phyloP scores from a whole-genome alignment of 768 basidiomycete genomes.

The Inosperma sp. region DNA sequence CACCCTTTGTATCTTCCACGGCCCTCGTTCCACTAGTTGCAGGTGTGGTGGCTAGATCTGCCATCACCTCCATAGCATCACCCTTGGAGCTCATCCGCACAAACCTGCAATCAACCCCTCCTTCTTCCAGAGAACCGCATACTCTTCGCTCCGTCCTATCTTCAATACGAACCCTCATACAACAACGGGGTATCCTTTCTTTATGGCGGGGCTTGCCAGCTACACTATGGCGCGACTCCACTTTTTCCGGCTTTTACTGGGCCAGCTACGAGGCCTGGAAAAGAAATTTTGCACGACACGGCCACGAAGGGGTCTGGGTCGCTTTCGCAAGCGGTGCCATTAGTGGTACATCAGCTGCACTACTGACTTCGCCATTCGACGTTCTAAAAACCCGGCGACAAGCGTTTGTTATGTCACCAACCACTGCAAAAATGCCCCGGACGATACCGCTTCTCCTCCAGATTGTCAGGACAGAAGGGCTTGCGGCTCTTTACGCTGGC shows the following conservation, averaged over 20 bases:
- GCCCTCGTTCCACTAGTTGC: conserved; percentile 68
- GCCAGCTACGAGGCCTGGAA: conserved; percentile 89
- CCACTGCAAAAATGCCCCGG: conserved; percentile 38
- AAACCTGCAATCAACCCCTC: conserved; percentile 85
- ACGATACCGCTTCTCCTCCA: conserved; percentile 63
- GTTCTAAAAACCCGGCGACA: conserved; percentile 95
- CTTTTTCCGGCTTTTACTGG: conserved; percentile 97
- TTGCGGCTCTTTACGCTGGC: conserved; percentile 76
- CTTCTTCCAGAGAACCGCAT: conserved; percentile 62
- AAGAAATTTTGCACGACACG: conserved; percentile 47
- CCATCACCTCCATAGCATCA: conserved; percentile 73
- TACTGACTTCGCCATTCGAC: conserved; percentile 93
- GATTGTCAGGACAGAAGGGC: conserved; percentile 77
- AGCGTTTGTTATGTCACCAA: conserved; percentile 64
- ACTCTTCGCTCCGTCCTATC: conserved; percentile 71
- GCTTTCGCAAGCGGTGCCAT: conserved; percentile 89
- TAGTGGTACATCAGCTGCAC: conserved; percentile 81
- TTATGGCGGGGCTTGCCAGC: conserved; percentile 91
- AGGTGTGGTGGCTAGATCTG: conserved; percentile 77
- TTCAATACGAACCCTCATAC: conserved; percentile 57
- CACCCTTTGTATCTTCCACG: conserved; percentile 51
- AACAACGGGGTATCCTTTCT: conserved; percentile 56
- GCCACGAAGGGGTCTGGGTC: conserved; percentile 55
- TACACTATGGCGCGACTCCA: conserved; percentile 95
- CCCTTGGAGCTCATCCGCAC: conserved; percentile 93